Base-by-base conservation (phyloP, 768 basidiomycete species). In the Suillus tomentosus region DNA sequence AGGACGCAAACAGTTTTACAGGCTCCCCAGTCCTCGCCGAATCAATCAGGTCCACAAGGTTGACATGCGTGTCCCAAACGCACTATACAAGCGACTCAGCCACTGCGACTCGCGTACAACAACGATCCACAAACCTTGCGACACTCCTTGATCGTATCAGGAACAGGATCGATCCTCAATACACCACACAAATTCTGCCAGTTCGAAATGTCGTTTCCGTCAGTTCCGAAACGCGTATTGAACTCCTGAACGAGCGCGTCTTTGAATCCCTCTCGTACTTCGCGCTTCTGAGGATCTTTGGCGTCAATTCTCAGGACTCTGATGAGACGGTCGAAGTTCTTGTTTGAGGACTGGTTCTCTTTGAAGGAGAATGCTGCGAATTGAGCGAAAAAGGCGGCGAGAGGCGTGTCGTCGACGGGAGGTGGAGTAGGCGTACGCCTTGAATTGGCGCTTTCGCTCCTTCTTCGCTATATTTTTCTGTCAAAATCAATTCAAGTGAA, bases 21-120 rank as follows among this genome's bases (percentile, higher is more conserved):
- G 63, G 62, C 0, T 50, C 31, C 3, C 69, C 64, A 1, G 64
- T 66, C 22, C 67, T 64, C 1, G 39, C 64, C 0, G 69, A 59
- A n/a, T 75, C 65, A 19, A 78, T 55, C 37, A 78, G 70, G 51
- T 79, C 74, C 19, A 75, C 68, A 10, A 78, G 66, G 47, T 79
- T 76, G 55, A 78, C 71, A 19, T 73, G 69, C 0, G 70, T 68
- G 15, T 68, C 68, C 63, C 66, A 64, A 2, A 75, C 62, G 40
- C 40, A 3, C 57, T 58, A 27, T 0, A 42, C 10, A 19, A 42
- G 3, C 24, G n/a, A 11, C 57, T 58, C 40, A 31, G 40, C 17
- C 31, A 31, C 27, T 0, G 4, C 5, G 3, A 34, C 63, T 50
- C 62, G 17, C 15, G 2, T 7, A 2, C 5, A 40, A 17, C 13